These are phyloP conservation scores for Buddleja alternifolia DNA, from an alignment of 257 asterid genomes.

Conservation along the genomic window DNA sequence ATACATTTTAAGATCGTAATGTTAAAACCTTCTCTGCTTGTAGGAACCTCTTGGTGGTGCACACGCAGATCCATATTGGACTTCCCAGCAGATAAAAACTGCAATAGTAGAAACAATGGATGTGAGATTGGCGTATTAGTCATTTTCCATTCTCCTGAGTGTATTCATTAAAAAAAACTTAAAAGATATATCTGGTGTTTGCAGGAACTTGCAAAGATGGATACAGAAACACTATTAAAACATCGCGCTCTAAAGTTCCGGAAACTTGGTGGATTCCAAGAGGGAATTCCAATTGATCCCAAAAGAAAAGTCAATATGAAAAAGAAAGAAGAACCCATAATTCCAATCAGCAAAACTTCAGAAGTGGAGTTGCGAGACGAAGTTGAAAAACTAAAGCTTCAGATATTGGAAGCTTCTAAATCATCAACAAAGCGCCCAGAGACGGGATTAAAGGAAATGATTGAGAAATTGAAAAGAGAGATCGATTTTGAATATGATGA, in stretches of 20 bases:
- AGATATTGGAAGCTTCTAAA: constrained; percentile 54
- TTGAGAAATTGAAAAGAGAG: constrained; percentile 58
- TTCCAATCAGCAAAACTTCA: constrained; percentile 46
- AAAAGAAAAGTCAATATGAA: constrained; percentile 64
- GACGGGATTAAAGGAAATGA: constrained; percentile 48
- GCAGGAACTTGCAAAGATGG: constrained; percentile 83
- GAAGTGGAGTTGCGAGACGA: constrained; percentile 59
- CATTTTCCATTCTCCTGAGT: constrained; percentile 11
- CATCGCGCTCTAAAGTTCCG: constrained; percentile 78
- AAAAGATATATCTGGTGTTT: constrained; percentile 28
- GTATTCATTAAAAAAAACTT: constrained; percentile 26
- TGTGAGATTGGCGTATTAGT: constrained; percentile 56
- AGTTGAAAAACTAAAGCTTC: constrained; percentile 62
- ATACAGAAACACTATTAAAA: constrained; percentile 59
- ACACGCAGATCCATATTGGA: constrained; percentile 91
- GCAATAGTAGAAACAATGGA: constrained; percentile 86
- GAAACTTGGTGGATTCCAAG: constrained; percentile 68
- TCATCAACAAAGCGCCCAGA: constrained; percentile 40
- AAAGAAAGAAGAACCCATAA: constrained; percentile 59
- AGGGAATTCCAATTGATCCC: constrained; percentile 74
- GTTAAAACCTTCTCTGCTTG: constrained; percentile 23
- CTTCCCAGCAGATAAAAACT: constrained; percentile 86
- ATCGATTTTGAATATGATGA: constrained; percentile 59
- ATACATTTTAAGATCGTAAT: constrained; percentile 11
- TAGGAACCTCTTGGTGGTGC: constrained; percentile 99